Evolutionary conservation across 331 rosid genomes (phyloP), one percentile per base, ranked within the genome.

Genomic region (Stylosanthes scabra): DNA sequence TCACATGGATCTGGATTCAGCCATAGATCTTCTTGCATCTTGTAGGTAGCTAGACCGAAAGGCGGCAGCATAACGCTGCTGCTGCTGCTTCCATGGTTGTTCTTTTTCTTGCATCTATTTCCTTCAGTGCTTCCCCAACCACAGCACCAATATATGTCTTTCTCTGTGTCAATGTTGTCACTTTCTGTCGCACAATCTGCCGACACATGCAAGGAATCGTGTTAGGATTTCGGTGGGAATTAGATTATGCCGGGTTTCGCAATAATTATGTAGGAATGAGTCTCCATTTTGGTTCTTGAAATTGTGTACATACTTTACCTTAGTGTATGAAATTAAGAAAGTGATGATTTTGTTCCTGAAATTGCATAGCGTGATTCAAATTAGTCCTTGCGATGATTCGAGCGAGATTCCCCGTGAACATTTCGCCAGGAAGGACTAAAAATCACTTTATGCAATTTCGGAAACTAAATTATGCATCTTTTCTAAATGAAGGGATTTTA

Each of bases 21-120:
- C 97, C 97, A 91, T 50, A 87, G 52, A 50, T 84, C 85, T 67
- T 83, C 91, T 40, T 86, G 89, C 90, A 91, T 70, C 84, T 87
- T 91, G 87, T 87, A 87, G 0, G 90, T 73, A 0, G 92, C 96
- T n/a, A 87, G 59, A 2, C 97, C 97, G 70, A 87, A 91, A 2
- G 97, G 91, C 13, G 78, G 66, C 25, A 91, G 82, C 16, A 78
- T 68, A 15, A 82, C 60, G 10, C 41, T 49, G 6, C 39, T 6
- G 6, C 39, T 34, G 39, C 0, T 34, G 4, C 39, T 20, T 20
- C 25, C 25, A 20, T 20, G 25, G 25, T 20, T 6, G 7, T 55
- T 28, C 20, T 37, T 81, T 39, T 64, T 59, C 75, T 64, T 45
- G 56, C 47, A 42, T 29, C 76, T 61, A 39, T 70, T 80, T 49